These are phyloP conservation scores for Rhizophora mangle DNA, from an alignment of 345 rosid genomes.

Conservation along the genomic window DNA sequence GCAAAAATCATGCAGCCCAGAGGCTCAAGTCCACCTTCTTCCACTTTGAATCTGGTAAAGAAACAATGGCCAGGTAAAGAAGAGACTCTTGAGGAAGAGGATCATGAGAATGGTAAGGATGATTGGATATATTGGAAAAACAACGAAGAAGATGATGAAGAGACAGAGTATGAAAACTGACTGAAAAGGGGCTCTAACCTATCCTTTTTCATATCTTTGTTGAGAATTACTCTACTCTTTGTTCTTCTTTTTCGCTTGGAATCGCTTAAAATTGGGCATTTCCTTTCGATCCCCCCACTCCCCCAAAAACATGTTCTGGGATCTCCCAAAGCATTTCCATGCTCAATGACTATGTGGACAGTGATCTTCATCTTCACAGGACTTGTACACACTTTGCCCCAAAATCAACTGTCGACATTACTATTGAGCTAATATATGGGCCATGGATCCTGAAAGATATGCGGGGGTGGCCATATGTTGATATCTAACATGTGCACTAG, in stretches of 20 bases:
- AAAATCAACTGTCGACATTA: no score
- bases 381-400: no score
- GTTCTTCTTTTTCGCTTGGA: not conserved
- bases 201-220: not conserved
- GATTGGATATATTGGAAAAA: slow-evolving; percentile 74
- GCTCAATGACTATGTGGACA: no score
- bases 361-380: no score
- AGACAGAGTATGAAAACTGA: slow-evolving; percentile 79
- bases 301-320: no score
- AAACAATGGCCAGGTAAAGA: slow-evolving; percentile 68
- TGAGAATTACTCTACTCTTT: not conserved
- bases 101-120: slow-evolving; percentile 72
- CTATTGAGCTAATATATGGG: no score
- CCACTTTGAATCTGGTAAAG: slow-evolving; percentile 40
- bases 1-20: slow-evolving; percentile 51
- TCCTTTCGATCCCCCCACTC: no score
- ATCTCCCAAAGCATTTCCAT: no score
- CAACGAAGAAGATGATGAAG: slow-evolving; percentile 84
- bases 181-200: slow-evolving; percentile 19
- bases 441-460: no score
- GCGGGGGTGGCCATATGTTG: no score
- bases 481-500: no score
- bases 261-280: no score
- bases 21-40: slow-evolving; percentile 57
- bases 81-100: slow-evolving; percentile 63